Percentiles rank a stretch among this genome's conserved stretches.
Evolutionary conservation across 2,329 filamentous ascomycete species (phyloP).

Genomic region (Trichoderma koningiopsis): DNA sequence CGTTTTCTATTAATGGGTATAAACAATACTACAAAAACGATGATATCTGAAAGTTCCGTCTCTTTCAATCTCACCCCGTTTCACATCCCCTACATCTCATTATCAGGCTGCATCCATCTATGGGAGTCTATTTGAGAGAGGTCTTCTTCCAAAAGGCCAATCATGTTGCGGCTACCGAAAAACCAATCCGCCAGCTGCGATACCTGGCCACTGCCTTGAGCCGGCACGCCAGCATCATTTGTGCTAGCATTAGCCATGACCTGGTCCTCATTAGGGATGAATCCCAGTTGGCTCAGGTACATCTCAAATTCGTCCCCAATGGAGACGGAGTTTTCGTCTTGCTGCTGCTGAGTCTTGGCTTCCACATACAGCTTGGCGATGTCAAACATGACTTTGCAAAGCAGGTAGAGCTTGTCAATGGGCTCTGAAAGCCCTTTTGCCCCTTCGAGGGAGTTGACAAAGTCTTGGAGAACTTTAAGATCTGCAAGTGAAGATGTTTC

Average conservation of each 20-base stretch:
- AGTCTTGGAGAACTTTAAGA: constrained; percentile 56
- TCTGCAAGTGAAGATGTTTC: constrained; percentile 57
- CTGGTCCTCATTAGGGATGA: constrained; percentile 51
- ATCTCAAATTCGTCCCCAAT: constrained; percentile 64
- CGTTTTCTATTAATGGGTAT: not conserved
- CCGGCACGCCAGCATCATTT: constrained; percentile 28
- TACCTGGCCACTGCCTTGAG: constrained; percentile 37
- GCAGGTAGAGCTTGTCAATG: constrained; percentile 61
- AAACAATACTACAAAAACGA: not conserved
- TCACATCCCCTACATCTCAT: constrained; percentile 4
- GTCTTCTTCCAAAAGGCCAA: constrained; percentile 66
- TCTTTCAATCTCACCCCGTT: not conserved
- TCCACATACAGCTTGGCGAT: constrained; percentile 65
- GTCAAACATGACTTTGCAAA: constrained; percentile 63
- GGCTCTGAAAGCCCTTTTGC: constrained; percentile 57
- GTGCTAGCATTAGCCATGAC: constrained; percentile 31
- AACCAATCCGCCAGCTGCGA: constrained; percentile 66
- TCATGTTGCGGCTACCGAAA: constrained; percentile 64
- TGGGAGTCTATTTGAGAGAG: constrained; percentile 48
- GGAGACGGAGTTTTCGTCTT: constrained; percentile 49
- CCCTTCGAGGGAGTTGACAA: constrained; percentile 57
- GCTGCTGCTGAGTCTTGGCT: constrained; percentile 54
- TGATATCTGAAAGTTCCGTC: not conserved
- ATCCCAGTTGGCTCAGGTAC: constrained; percentile 64
- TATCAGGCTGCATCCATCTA: constrained; percentile 38